These are phyloP conservation scores for Diplotaxis tenuifolia DNA, from an alignment of 345 rosid species.

Conservation along the genomic window DNA sequence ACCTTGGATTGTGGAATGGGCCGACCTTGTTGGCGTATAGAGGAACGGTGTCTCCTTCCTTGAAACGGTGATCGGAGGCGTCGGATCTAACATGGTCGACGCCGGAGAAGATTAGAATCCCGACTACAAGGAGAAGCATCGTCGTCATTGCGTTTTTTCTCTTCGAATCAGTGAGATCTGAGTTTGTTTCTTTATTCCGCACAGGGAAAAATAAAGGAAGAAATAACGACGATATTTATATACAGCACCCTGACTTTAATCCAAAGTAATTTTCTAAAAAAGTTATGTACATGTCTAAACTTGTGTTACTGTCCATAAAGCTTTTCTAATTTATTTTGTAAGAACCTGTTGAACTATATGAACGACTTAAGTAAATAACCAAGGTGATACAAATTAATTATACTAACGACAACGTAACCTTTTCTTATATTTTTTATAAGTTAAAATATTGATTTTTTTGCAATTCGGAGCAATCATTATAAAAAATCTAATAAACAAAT, in stretches of 20 bases:
- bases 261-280: not conserved
- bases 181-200: conserved; percentile 2
- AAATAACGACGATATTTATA: conserved; percentile 19
- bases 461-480: not conserved
- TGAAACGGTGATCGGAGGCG: conserved; percentile 69
- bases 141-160: conserved; percentile 25
- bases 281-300: not conserved
- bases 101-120: conserved; percentile 39
- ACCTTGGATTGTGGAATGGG: conserved; percentile 83
- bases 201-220: not conserved
- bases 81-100: conserved; percentile 50
- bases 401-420: not conserved
- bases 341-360: not conserved
- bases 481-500: not conserved
- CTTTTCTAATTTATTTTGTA: not conserved
- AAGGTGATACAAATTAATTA: not conserved
- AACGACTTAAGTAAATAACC: not conserved
- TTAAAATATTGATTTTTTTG: too few species aligned
- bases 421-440: not conserved
- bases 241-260: conserved; percentile 6
- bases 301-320: not conserved
- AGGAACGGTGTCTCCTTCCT: conserved; percentile 57
- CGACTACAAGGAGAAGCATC: conserved; percentile 36
- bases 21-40: conserved; percentile 85
- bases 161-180: conserved; percentile 33